These are phyloP conservation scores for Solanum peruvianum DNA, from an alignment of 257 asterid species.

Conservation along the genomic window DNA sequence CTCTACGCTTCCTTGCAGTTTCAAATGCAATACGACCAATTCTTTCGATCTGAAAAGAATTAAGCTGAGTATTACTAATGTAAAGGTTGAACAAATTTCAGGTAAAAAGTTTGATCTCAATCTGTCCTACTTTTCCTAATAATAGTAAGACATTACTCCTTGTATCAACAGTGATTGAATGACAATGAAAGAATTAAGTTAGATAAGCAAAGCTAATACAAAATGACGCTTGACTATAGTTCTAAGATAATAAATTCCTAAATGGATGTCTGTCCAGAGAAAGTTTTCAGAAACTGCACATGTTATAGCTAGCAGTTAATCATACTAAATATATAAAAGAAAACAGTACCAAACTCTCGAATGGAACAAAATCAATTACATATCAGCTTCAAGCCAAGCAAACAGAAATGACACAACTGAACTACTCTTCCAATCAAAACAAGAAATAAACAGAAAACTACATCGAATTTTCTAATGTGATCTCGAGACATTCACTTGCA, in stretches of 20 bases:
- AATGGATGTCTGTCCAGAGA: background rate
- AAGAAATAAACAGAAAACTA: background rate
- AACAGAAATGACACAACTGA: background rate
- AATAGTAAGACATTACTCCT: background rate
- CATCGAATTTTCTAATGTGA: background rate
- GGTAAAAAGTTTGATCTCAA: background rate
- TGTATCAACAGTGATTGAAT: background rate
- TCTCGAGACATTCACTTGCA: background rate
- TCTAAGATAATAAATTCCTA: background rate
- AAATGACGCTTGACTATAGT: background rate
- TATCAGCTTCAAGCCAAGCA: background rate
- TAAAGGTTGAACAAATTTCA: background rate
- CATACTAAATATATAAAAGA: background rate
- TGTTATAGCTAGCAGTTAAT: background rate
- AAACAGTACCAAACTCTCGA: background rate
- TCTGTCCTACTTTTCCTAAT: background rate
- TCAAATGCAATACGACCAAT: conserved; percentile 95
- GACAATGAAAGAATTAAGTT: background rate
- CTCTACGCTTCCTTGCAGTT: conserved; percentile 81
- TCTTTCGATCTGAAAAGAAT: conserved; percentile 68
- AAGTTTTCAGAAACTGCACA: background rate
- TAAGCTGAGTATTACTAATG: background rate
- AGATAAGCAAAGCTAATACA: background rate
- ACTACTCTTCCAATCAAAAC: background rate
- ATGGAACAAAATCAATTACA: background rate